Conservation (phyloP, 495 filamentous ascomycete genomes). For the Thermothielavioides terrestris region DNA sequence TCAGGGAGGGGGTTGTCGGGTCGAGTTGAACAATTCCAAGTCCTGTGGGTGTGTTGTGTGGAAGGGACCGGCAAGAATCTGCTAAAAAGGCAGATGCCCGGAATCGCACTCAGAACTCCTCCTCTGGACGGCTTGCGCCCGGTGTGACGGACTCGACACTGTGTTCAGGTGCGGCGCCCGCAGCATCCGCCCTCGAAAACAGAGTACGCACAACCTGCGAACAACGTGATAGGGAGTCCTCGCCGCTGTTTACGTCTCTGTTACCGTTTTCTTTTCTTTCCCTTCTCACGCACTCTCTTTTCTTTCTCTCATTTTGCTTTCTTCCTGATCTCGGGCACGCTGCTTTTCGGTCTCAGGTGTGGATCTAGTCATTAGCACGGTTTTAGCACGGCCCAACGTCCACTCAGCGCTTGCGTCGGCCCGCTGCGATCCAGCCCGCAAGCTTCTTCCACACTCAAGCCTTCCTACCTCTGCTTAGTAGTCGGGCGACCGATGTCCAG, state of each 20-base stretch:
- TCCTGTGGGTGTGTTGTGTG: no score
- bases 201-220: no score
- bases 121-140: conserved; percentile 8
- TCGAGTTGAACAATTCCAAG: conserved; percentile 23
- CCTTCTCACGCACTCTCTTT: neutral
- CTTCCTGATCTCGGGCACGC: neutral
- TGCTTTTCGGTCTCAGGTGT: neutral
- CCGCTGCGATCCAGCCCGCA: no score
- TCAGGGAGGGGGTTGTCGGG: conserved; percentile 20
- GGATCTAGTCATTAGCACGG: neutral
- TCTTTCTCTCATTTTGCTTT: no score
- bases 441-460: no score
- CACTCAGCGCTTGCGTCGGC: conserved; percentile 8
- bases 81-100: conserved; percentile 26
- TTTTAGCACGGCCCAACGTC: conserved; percentile 14
- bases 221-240: no score
- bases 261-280: neutral
- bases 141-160: conserved; percentile 14
- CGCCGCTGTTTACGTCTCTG: no score
- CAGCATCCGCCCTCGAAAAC: neutral
- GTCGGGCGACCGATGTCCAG: neutral
- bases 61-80: conserved; percentile 26
- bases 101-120: conserved; percentile 19
- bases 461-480: no score
- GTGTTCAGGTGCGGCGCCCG: conserved; percentile 13